Evolutionary conservation across 1,284 basidiomycete genomes (phyloP), one percentile per base, ranked within the genome.

Genomic region (Anthracocystis walkeri): DNA sequence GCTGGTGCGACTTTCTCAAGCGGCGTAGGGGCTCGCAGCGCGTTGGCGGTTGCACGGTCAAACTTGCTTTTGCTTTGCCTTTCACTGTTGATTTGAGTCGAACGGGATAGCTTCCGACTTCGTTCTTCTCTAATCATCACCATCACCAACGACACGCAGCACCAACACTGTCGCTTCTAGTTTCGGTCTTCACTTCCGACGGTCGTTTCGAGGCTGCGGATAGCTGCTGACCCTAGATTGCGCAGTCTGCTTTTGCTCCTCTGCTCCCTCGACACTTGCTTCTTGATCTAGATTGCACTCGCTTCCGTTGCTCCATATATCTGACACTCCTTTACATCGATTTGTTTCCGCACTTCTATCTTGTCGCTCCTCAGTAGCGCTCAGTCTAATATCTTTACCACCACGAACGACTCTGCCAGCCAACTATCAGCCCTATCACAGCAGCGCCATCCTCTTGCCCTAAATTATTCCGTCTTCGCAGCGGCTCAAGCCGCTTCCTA

Each of bases 401-500:
- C 12, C 35, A 38, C 35, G 3, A 27, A 27, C 44, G 44, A 23
- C 23, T 21, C 12, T 27, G 14, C 12, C 44, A 16, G 23, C 23
- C 23, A 27, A 46, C 44, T 12, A 31, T 29, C 46, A 31, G 27
- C 46, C 14, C 23, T 18, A n/a, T 29, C 18, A 27, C 27, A 29
- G 7, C 18, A 48, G 27, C 46, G n/a, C 46, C 4, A n/a, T 4
- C 25, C 25, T 45, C 21, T 21, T 10, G 8, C 41, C n/a, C 10
- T 46, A 23, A 27, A n/a, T 35, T 4, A 27, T 25, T 48, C n/a
- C 16, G 7, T 31, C 42, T 31, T 44, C 35, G 51, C 60, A 58
- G 66, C 60, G 49, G 57, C 62, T 58, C 35, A 33, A 53, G 62
- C 62, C 45, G 68, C 58, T 20, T 4, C 12, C 12, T 23, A 11